phyloP scores from a whole-genome alignment of 1,139 yeast species.

The Eremothecium coryli region DNA sequence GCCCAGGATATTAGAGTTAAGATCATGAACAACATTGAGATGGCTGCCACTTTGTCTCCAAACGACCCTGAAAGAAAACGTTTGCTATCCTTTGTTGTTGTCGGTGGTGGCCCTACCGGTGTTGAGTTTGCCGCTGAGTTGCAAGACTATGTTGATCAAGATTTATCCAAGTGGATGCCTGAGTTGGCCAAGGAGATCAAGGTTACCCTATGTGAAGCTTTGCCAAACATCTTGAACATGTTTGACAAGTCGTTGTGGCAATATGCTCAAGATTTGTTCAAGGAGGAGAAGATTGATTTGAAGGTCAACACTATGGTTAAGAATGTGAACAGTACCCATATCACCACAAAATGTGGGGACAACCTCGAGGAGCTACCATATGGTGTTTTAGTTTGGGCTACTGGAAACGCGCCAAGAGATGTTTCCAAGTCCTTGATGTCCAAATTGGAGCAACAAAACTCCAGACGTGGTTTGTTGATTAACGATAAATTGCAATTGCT shows the following conservation, averaged over 20 bases:
- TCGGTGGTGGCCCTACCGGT: conserved; percentile 94
- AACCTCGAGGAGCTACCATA: conserved; percentile 67
- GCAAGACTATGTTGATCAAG: conserved; percentile 90
- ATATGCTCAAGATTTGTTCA: conserved; percentile 75
- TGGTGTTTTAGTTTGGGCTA: conserved; percentile 93
- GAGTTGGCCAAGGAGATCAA: conserved; percentile 70
- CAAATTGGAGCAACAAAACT: conserved; percentile 65
- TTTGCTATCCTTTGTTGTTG: conserved; percentile 65
- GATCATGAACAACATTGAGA: conserved; percentile 67
- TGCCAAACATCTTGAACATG: conserved; percentile 83
- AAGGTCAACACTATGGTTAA: conserved; percentile 81
- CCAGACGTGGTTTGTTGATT: conserved; percentile 82
- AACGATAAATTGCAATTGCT: conserved; percentile 75
- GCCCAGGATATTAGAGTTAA: conserved; percentile 67
- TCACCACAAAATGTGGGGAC: conserved; percentile 57
- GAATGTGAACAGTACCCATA: conserved; percentile 60
- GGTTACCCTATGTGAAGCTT: conserved; percentile 81
- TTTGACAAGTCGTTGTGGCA: conserved; percentile 77
- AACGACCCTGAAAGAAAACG: conserved; percentile 71
- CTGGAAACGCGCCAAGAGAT: conserved; percentile 88
- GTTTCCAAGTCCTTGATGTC: conserved; percentile 59
- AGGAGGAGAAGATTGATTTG: conserved; percentile 69
- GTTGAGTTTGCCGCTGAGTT: conserved; percentile 85
- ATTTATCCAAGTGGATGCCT: conserved; percentile 82
- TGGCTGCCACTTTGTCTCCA: conserved; percentile 61